Percentiles rank a stretch among this genome's conserved stretches.
phyloP scores from a whole-genome alignment of 768 basidiomycete genomes.

The Rubroboletus pulcherrimus region DNA sequence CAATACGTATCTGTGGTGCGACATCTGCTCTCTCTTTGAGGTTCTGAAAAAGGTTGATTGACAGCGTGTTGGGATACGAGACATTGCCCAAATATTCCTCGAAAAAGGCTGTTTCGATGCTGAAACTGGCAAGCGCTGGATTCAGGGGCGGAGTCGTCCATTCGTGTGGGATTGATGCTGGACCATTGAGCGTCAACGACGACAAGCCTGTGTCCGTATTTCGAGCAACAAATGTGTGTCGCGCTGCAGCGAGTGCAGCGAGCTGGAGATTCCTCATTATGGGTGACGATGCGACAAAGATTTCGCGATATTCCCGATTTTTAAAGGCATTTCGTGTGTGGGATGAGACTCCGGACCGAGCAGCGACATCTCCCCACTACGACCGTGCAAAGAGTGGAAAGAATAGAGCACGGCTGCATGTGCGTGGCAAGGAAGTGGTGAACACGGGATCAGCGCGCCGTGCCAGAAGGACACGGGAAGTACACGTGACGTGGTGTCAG shows the following conservation, averaged over 20 bases:
- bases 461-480: no score
- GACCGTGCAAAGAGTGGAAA: neutral
- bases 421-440: neutral
- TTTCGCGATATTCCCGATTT: neutral
- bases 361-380: neutral
- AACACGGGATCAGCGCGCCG: neutral
- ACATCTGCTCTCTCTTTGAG: constrained; percentile 42
- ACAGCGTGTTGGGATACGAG: constrained; percentile 41
- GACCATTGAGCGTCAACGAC: constrained; percentile 37
- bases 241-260: constrained; percentile 6
- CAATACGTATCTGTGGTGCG: constrained; percentile 46
- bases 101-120: constrained; percentile 53
- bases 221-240: constrained; percentile 7
- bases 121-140: constrained; percentile 49
- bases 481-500: neutral
- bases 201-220: neutral
- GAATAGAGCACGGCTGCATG: neutral
- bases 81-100: constrained; percentile 48
- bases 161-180: constrained; percentile 39
- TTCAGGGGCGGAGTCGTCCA: constrained; percentile 41
- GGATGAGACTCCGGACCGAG: constrained; percentile 2
- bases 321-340: neutral
- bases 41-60: constrained; percentile 43
- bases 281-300: neutral
- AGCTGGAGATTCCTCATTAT: constrained; percentile 11